Evolutionary conservation across 495 filamentous ascomycete species (phyloP).

Genomic region (Cudoniella acicularis): DNA sequence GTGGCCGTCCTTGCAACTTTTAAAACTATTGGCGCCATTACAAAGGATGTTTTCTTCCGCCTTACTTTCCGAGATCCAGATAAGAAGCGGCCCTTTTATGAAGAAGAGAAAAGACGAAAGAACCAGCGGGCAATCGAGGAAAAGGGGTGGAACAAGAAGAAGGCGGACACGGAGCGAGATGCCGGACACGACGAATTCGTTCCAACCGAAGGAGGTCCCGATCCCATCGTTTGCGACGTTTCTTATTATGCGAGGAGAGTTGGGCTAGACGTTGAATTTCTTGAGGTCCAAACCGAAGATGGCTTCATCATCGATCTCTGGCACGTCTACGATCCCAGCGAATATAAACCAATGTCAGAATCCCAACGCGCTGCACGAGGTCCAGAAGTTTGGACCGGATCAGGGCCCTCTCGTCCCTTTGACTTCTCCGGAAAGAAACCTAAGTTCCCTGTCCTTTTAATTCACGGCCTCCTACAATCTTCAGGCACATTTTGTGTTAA

Average conservation of each 20-base stretch:
- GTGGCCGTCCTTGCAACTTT: background rate
- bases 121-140: slow-evolving; percentile 51
- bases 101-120: slow-evolving; percentile 56
- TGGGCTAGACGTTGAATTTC: slow-evolving; percentile 80
- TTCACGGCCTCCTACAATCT: slow-evolving; percentile 86
- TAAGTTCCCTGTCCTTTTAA: slow-evolving; percentile 83
- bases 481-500: slow-evolving; percentile 87
- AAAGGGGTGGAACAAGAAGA: slow-evolving; percentile 54
- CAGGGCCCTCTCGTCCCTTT: slow-evolving; percentile 11
- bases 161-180: slow-evolving; percentile 36
- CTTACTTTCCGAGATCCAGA: slow-evolving; percentile 55
- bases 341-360: slow-evolving; percentile 49
- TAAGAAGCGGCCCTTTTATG: slow-evolving; percentile 59
- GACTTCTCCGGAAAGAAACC: slow-evolving; percentile 18
- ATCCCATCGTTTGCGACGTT: slow-evolving; percentile 73
- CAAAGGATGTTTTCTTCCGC: slow-evolving; percentile 40
- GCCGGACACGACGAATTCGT: slow-evolving; percentile 46
- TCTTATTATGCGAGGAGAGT: slow-evolving; percentile 86
- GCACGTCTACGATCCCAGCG: slow-evolving; percentile 84
- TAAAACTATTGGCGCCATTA: background rate
- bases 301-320: slow-evolving; percentile 86
- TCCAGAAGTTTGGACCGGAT: slow-evolving; percentile 35
- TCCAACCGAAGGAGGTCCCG: slow-evolving; percentile 74
- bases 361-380: slow-evolving; percentile 36
- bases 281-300: slow-evolving; percentile 88